Evolutionary conservation across 2,329 filamentous ascomycete genomes (phyloP), one percentile per base, ranked within the genome.

Genomic region (Stachybotrys elegans): DNA sequence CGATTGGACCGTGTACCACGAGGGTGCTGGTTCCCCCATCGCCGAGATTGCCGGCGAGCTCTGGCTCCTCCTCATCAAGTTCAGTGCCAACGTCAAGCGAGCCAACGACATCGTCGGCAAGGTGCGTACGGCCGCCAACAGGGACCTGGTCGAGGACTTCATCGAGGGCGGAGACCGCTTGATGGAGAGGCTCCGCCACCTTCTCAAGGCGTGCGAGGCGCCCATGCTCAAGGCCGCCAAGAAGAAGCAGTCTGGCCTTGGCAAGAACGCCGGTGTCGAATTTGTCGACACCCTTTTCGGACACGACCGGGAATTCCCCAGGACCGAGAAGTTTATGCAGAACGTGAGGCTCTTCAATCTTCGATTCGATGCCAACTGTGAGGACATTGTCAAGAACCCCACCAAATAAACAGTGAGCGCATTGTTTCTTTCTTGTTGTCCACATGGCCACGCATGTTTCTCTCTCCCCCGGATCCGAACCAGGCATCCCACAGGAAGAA

Each of bases 211-310:
- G 14, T 97, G 93, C 62, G 93, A 98, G 71, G 79, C 86, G 40
- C 94, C 88, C 62, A 98, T 98, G 93, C 86, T 93, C 73, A 89
- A 87, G 72, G 87, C 86, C 35, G 84, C 85, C 55, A 92, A 89
- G 76, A 79, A 88, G 67, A 69, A 78, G 32, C 83, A 83, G 63
- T 52, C 63, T 16, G 61, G 60, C 40, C 87, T 97, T 67, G 92
- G 91, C 61, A 91, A 90, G 74, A 92, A 89, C 64, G 89, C 89
- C 43, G 93, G 93, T 42, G 85, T 87, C 55, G 91, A 96, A 71
- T 97, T 98, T 58, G 92, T 98, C 58, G 86, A 96, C 64, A 91
- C 89, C 42, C 88, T 98, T 56, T 97, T 97, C 57, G 92, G 91
- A 52, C 84, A 86, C 50, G 92, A 97, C 61, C 81, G 90, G 50